These are phyloP conservation scores for Boletus edulis DNA, from an alignment of 768 basidiomycete species.

Conservation along the genomic window DNA sequence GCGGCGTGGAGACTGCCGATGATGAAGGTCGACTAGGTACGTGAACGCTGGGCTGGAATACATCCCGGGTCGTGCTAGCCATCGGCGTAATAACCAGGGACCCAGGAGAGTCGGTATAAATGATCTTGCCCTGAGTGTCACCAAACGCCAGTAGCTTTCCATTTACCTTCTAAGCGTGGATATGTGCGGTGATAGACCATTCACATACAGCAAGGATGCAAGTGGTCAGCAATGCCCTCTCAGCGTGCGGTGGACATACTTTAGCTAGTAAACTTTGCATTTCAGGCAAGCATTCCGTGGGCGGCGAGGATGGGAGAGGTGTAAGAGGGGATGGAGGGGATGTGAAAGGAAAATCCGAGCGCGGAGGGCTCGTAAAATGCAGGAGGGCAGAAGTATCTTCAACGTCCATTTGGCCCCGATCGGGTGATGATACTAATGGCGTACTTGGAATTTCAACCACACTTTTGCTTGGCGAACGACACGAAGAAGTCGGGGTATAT, in stretches of 20 bases:
- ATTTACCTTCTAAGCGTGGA: background rate
- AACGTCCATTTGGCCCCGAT: slow-evolving; percentile 21
- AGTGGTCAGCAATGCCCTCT: background rate
- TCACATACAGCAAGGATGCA: background rate
- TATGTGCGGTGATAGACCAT: no score
- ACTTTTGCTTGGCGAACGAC: slow-evolving; percentile 22
- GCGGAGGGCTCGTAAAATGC: slow-evolving; percentile 20
- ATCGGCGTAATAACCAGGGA: background rate
- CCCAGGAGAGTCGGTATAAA: background rate
- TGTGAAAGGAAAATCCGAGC: background rate
- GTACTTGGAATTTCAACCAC: slow-evolving; percentile 24
- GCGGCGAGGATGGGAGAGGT: slow-evolving; percentile 50
- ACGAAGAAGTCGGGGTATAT: slow-evolving; percentile 25
- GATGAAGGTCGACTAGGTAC: slow-evolving; percentile 1
- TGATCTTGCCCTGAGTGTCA: background rate
- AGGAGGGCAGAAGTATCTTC: slow-evolving; percentile 13
- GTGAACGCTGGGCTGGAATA: background rate
- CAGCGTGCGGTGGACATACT: slow-evolving; percentile 13
- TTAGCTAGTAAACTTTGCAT: slow-evolving; percentile 13
- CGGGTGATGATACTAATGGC: slow-evolving; percentile 18
- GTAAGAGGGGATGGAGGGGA: slow-evolving; percentile 46
- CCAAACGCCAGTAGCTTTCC: background rate
- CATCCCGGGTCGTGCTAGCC: background rate
- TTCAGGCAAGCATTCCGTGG: slow-evolving; percentile 4
- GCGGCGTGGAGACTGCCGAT: background rate